Base-by-base conservation (phyloP, 176 grass and related monocot genomes). In the Carex littledalei region DNA sequence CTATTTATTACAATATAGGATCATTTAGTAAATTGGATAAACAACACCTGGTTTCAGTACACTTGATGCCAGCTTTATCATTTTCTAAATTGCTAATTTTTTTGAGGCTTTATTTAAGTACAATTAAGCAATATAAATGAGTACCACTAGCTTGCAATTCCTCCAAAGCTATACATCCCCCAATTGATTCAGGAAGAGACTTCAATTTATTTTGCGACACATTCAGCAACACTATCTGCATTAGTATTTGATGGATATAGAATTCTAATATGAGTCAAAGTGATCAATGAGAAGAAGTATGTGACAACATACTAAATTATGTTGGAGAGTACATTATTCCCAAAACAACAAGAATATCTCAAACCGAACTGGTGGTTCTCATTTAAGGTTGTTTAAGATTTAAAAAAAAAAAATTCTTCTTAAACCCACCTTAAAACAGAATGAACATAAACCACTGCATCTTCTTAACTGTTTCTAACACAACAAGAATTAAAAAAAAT, bases 81-180 rank as follows among this genome's bases (percentile, higher is more conserved):
- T 69, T 69, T 39, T 39, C 2, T 9, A 69, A 18, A 41, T 69
- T 69, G 14, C 34, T 69, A 69, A 41, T 69, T 41, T 5, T 41
- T 69, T 47, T 52, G 70, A 74, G 32, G 39, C 20, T 24, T 50
- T 14, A 22, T 74, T 50, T 45, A 18, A 81, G 78, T 56, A 59
- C 78, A 61, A 60, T 37, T 62, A 37, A 81, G 54, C 13, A 78
- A 56, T 78, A 78, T 31, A 81, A 62, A 81, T 35, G 60, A 52
- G 54, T 93, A 95, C 96, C 96, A 89, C 90, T 94, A 63, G 93
- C 96, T 37, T 95, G 96, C 56, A 98, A 85, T 88, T 98, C 93
- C 90, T 98, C 96, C 66, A 98, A 90, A 70, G 93, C 90, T 84
- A 62, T 87, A 86, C 96, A 98, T 29, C 78, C 71, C 75, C 93